Percentiles rank a stretch among this genome's conserved stretches.
Evolutionary conservation across 768 basidiomycete genomes (phyloP).

Genomic region (Leucocoprinus birnbaumii): DNA sequence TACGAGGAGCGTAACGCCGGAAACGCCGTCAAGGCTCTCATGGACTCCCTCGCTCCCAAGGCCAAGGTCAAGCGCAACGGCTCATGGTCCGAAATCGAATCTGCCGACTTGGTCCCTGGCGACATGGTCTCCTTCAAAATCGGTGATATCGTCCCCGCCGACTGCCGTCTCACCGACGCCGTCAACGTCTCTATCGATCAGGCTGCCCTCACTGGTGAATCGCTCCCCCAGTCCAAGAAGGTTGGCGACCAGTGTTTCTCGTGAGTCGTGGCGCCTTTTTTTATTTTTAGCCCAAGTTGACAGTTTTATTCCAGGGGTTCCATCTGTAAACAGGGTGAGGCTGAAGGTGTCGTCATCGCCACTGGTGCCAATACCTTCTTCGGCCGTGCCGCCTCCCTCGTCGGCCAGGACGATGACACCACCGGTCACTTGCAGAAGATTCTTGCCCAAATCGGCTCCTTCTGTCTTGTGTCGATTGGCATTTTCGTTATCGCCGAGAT

Average conservation of each 20-base stretch:
- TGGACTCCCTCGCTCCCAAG: constrained; percentile 99
- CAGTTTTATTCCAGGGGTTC: constrained; percentile 63
- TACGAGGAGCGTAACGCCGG: constrained; percentile 97
- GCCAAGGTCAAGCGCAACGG: constrained; percentile 90
- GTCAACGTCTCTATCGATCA: constrained; percentile 99
- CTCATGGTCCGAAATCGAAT: constrained; percentile 88
- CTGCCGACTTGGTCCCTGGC: constrained; percentile 86
- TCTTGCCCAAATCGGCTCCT: constrained; percentile 95
- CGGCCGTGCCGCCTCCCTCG: constrained; percentile 96
- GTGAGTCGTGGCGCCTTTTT: constrained; percentile 49
- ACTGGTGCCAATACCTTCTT: constrained; percentile 99
- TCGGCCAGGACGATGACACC: constrained; percentile 96
- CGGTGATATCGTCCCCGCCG: constrained; percentile 96
- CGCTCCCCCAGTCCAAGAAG: constrained; percentile 90
- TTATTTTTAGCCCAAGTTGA: constrained; percentile 1
- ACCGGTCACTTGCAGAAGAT: constrained; percentile 99
- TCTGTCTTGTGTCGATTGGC: constrained; percentile 95
- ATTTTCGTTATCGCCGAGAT: constrained; percentile 96
- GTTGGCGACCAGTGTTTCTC: constrained; percentile 96
- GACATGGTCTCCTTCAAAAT: constrained; percentile 99
- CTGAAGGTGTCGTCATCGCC: constrained; percentile 97
- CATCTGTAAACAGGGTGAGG: constrained; percentile 98
- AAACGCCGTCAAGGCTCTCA: constrained; percentile 98
- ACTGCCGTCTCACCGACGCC: constrained; percentile 94
- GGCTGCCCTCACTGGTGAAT: constrained; percentile 97